A percentile compares a stretch with the other conserved stretches of the same genome.
Evolutionary conservation across 2,329 filamentous ascomycete species (phyloP).

Genomic region (Botryosphaeria dothidea): DNA sequence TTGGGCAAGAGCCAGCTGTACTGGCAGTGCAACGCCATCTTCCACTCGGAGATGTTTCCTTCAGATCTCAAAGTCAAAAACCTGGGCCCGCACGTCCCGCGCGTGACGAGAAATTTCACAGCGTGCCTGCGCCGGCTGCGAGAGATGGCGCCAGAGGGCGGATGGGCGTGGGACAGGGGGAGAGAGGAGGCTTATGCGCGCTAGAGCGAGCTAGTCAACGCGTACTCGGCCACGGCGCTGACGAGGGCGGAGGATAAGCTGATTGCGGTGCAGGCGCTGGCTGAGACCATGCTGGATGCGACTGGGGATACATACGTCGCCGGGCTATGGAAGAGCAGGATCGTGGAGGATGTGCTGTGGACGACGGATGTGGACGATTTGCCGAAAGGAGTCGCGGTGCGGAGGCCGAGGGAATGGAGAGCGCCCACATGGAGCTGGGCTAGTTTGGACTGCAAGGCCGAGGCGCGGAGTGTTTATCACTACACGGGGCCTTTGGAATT

Average conservation of each 20-base stretch:
- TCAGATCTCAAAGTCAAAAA: background rate
- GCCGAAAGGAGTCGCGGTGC: background rate
- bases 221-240: conserved; percentile 22
- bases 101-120: background rate
- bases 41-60: background rate
- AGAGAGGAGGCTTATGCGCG: background rate
- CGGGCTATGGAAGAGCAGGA: background rate
- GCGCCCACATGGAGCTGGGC: background rate
- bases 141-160: background rate
- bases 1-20: conserved; percentile 22
- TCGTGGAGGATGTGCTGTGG: conserved; percentile 6
- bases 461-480: background rate
- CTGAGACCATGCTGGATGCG: background rate
- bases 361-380: background rate
- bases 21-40: conserved; percentile 21
- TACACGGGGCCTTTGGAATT: background rate
- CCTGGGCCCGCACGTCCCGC: background rate
- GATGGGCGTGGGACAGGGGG: background rate
- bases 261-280: conserved; percentile 19
- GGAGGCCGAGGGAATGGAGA: background rate
- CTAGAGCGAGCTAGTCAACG: conserved; percentile 25
- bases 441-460: background rate
- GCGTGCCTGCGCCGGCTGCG: background rate
- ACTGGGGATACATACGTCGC: background rate
- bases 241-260: conserved; percentile 23